Conservation (phyloP, 805 yeast species). For the Saccharomycopsis sp. region DNA sequence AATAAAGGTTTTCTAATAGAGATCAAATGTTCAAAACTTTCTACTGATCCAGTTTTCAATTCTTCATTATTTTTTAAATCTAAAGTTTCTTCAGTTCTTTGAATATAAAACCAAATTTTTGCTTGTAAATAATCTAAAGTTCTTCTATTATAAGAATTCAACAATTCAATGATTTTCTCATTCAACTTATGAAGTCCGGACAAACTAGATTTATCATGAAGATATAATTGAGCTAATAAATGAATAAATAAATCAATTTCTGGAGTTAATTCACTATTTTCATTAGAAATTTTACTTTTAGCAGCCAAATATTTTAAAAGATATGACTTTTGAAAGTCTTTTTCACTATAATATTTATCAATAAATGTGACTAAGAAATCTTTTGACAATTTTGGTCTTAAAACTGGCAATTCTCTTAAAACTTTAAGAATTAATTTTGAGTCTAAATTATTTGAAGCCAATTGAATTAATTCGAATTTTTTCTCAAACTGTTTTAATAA, state of each 20-base stretch:
- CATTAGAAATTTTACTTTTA: conserved; percentile 22
- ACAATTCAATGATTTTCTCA: conserved; percentile 33
- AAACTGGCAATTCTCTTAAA: conserved; percentile 67
- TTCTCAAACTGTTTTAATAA: conserved; percentile 62
- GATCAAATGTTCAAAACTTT: conserved; percentile 30
- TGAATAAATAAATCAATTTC: conserved; percentile 76
- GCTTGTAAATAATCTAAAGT: conserved; percentile 80
- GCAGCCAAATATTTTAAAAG: conserved; percentile 32
- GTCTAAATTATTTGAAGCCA: conserved; percentile 64
- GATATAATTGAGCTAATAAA: conserved; percentile 64
- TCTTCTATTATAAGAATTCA: conserved; percentile 64
- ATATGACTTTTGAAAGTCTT: conserved; percentile 30
- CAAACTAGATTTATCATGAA: conserved; percentile 52
- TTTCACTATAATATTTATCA: conserved; percentile 43
- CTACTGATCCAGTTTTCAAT: conserved; percentile 4
- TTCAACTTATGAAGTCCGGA: conserved; percentile 44
- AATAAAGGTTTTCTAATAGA: conserved; percentile 63
- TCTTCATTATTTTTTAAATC: conserved; percentile 19
- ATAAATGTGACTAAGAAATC: conserved; percentile 47
- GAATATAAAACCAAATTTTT: conserved; percentile 86
- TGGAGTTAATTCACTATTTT: conserved; percentile 20
- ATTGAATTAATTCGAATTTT: conserved; percentile 74
- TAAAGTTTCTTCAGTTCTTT: conserved; percentile 63
- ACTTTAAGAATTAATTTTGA: conserved; percentile 82
- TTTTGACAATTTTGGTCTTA: conserved; percentile 55